Evolutionary conservation across 116 monocot species (phyloP), one percentile per base, ranked within the genome.

Genomic region (Phalaenopsis hybrid): DNA sequence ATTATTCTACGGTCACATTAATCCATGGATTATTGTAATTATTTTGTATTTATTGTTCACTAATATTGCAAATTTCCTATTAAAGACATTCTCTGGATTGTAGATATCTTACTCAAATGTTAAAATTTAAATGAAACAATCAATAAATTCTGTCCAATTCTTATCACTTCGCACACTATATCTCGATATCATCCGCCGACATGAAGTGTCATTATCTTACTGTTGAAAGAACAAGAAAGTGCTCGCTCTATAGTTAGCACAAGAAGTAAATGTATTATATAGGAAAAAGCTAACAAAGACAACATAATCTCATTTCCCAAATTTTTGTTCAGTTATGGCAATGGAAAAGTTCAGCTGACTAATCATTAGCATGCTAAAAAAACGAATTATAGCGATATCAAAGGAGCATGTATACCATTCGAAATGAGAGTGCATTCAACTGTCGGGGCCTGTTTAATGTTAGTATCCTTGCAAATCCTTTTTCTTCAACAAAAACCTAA

Each of bases 401-500:
- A 20, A 34, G 31, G 25, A 31, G 16, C 17, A 23, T 57, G 79
- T 46, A 72, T 88, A 91, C 96, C 96, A 96, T 96, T 83, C 89
- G 76, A 83, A 73, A 87, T 31, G 96, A 92, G 48, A 90, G 86
- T 8, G 93, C 92, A 84, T 96, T 96, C 84, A 96, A 80, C 79
- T 93, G 93, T 23, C 81, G 86, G 76, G 92, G 90, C 69, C 93
- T 87, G 85, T 96, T 96, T 37, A 96, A 78, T 5, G 83, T 89
- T 68, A 93, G 55, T 25, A 88, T 87, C 83, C 93, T 84, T 79
- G 90, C 83, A 67, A 18, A 84, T 33, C 88, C 86, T 51, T 83
- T 85, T 81, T 88, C 86, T 84, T 88, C 90, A 61, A 89, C 84
- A 88, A 96, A 85, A 82, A 96, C 92, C 96, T 96, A 77, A 31